Base-by-base conservation (phyloP, 805 yeast genomes). In the Cyberlindnera euphorbiae region DNA sequence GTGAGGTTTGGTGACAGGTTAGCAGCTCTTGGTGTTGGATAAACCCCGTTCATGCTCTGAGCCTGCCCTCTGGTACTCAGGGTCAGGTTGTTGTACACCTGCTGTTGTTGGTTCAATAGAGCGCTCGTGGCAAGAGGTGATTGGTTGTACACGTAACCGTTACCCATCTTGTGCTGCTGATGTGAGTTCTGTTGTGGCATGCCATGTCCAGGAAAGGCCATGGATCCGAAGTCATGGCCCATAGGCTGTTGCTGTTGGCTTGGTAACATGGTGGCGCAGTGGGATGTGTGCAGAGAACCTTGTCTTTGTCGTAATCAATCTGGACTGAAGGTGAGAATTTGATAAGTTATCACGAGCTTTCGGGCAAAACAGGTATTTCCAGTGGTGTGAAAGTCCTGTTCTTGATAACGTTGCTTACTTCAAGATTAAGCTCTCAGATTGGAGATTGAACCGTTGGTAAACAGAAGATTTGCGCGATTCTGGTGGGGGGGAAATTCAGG, bases 1-100 rank as follows among this genome's bases (percentile, higher is more conserved):
- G 46, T 52, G 36, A 52, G 18, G 14, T 40, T 32, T 32, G 57
- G 58, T 1, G 57, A 49, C 12, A 39, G 15, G 22, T 23, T 36
- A 11, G 38, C 26, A 19, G 23, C 39, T 17, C 53, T 42, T 37
- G 53, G 53, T 2, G 50, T 45, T 14, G 50, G 53, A 26, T 45
- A 49, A 13, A 27, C 29, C 4, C 39, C 39, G 8, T n/a, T 32
- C 21, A 28, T 19, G 24, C 17, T 28, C 36, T 35, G 38, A 19
- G 28, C 13, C 26, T 28, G 39, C 17, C 39, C 31, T 22, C 52
- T 41, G 4, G 44, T 45, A 18, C 53, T 47, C 30, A 51, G 28
- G 32, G 46, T 49, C 30, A 51, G 27, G 35, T 45, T 51, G 42
- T 52, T 52, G 37, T 35, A 45, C 22, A 28, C 42, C 37, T 43